Percentiles rank a stretch among this genome's conserved stretches.
Conservation (phyloP, 1,139 yeast species). For the Saccharomycopsis crataegensis region DNA sequence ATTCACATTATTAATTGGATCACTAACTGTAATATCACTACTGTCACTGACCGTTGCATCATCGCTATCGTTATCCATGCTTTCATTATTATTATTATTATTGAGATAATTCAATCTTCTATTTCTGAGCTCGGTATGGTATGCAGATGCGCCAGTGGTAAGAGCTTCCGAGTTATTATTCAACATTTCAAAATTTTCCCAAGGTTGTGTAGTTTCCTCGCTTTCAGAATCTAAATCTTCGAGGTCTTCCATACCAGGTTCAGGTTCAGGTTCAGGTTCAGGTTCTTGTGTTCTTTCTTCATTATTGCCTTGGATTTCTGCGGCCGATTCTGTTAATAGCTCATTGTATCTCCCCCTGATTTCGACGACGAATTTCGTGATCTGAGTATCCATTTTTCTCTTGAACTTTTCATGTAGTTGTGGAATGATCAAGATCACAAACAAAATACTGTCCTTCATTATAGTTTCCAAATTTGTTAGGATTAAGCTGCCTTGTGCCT, state of each 20-base stretch:
- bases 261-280: no score
- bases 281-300: neutral
- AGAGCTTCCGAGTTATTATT: no score
- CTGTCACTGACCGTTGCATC: slow-evolving; percentile 10
- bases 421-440: slow-evolving; percentile 7
- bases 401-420: slow-evolving; percentile 4
- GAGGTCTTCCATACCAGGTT: no score
- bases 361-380: neutral
- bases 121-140: neutral
- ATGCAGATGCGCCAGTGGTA: no score
- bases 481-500: neutral
- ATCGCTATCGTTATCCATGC: neutral
- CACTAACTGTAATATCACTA: slow-evolving; percentile 12
- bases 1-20: slow-evolving; percentile 5
- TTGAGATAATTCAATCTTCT: neutral
- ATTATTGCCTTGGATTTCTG: neutral
- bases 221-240: no score
- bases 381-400: neutral
- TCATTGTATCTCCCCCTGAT: neutral
- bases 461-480: neutral
- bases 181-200: no score
- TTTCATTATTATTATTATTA: neutral
- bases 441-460: slow-evolving; percentile 6
- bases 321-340: neutral
- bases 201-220: no score